phyloP scores from a whole-genome alignment of 2,329 filamentous ascomycete genomes.

The Elsinoe batatas region DNA sequence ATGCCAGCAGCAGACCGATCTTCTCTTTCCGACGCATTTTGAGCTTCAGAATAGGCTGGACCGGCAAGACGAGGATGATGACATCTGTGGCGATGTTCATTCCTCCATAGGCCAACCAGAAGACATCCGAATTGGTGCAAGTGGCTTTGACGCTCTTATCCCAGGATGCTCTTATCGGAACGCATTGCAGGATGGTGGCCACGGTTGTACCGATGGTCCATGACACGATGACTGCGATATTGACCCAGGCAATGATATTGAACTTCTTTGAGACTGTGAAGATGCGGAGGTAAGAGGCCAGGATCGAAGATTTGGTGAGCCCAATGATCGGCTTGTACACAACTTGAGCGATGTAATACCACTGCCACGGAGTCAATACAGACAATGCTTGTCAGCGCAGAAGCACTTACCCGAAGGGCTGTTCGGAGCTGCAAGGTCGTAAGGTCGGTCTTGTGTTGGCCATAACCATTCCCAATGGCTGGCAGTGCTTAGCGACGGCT shows the following conservation, averaged over 20 bases:
- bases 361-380: too few species aligned
- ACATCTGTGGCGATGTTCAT: conserved; percentile 23
- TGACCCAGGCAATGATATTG: conserved; percentile 20
- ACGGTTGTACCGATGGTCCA: conserved; percentile 24
- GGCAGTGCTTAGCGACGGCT: background rate
- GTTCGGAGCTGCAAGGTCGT: conserved; percentile 6
- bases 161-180: conserved; percentile 26
- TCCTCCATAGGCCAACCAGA: conserved; percentile 20
- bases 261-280: conserved; percentile 26
- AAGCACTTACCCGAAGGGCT: conserved; percentile 21
- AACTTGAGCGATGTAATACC: conserved; percentile 14
- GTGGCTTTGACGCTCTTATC: conserved; percentile 23
- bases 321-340: background rate
- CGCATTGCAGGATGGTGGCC: conserved; percentile 27
- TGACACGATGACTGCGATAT: conserved; percentile 21
- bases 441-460: conserved; percentile 17
- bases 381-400: conserved; percentile 18
- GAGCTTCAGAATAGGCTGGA: conserved; percentile 21
- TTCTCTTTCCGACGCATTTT: conserved; percentile 20
- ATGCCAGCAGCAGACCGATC: conserved; percentile 21
- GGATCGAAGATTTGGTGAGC: conserved; percentile 37
- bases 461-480: conserved; percentile 18
- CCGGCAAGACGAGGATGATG: conserved; percentile 22
- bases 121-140: conserved; percentile 23
- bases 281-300: conserved; percentile 41